phyloP scores from a whole-genome alignment of 2,329 filamentous ascomycete genomes.

The Cladobotryum mycophilum region DNA sequence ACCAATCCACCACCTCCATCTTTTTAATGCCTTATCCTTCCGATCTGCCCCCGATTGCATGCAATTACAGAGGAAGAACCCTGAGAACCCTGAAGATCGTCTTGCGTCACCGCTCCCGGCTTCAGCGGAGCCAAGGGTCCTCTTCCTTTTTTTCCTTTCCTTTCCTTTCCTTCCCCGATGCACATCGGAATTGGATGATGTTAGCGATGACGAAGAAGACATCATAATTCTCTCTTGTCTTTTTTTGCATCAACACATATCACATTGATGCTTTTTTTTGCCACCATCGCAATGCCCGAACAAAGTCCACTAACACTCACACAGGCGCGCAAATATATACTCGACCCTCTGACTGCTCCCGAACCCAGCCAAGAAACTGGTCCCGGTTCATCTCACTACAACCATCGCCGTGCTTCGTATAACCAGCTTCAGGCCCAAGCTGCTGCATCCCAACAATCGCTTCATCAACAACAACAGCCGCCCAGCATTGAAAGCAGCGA shows the following conservation, averaged over 20 bases:
- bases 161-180: background rate
- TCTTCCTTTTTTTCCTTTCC: background rate
- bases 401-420: slow-evolving; percentile 17
- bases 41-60: slow-evolving; percentile 2
- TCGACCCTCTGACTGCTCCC: slow-evolving; percentile 62
- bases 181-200: slow-evolving; percentile 4
- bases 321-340: slow-evolving; percentile 59
- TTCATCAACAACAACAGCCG: background rate
- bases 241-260: background rate
- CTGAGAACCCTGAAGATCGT: slow-evolving; percentile 7
- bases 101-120: slow-evolving; percentile 7
- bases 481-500: background rate
- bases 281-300: no score
- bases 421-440: background rate
- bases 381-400: slow-evolving; percentile 51
- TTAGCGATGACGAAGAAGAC: background rate
- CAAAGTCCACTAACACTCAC: slow-evolving; percentile 4
- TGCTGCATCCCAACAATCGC: background rate
- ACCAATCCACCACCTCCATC: background rate
- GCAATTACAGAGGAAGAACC: background rate
- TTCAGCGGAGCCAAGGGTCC: slow-evolving; percentile 3
- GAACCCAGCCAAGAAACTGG: slow-evolving; percentile 64
- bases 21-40: no score
- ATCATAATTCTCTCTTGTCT: background rate
- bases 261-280: no score